Conservation (phyloP, 208 protist genomes). For the Leishmania gerbilli region DNA sequence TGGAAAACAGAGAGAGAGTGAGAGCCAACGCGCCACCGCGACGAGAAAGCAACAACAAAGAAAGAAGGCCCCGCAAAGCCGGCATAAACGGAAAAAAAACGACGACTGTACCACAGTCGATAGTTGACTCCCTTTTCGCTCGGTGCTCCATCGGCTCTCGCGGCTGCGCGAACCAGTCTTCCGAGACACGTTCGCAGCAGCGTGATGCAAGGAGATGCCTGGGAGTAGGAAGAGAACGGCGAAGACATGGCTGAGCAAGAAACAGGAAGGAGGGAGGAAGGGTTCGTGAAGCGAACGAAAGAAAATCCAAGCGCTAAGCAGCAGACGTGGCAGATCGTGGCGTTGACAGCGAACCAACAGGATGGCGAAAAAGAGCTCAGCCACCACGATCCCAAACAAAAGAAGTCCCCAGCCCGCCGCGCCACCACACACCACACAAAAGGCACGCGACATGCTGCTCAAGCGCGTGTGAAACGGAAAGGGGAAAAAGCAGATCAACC, state of each 20-base stretch:
- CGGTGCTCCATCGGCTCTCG: neutral
- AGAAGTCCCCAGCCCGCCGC: neutral
- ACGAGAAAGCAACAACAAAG: neutral
- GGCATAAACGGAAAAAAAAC: neutral
- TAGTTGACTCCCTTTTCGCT: neutral
- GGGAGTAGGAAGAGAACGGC: neutral
- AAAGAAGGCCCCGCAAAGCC: neutral
- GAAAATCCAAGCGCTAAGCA: neutral
- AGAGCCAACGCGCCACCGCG: neutral
- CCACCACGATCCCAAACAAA: neutral
- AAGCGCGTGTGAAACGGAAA: neutral
- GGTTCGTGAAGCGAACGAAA: neutral
- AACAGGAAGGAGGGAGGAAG: neutral
- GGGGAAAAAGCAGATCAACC: neutral
- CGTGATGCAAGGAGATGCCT: neutral
- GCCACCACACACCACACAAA: neutral
- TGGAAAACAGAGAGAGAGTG: neutral
- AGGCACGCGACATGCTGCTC: neutral
- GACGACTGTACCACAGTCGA: neutral
- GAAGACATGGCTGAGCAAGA: neutral
- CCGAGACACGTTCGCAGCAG: neutral
- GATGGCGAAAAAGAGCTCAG: neutral
- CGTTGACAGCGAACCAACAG: neutral
- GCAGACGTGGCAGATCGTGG: neutral
- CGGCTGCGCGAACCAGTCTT: neutral